Evolutionary conservation across 2,329 filamentous ascomycete species (phyloP).

Genomic region (Atkinsonella texensis): DNA sequence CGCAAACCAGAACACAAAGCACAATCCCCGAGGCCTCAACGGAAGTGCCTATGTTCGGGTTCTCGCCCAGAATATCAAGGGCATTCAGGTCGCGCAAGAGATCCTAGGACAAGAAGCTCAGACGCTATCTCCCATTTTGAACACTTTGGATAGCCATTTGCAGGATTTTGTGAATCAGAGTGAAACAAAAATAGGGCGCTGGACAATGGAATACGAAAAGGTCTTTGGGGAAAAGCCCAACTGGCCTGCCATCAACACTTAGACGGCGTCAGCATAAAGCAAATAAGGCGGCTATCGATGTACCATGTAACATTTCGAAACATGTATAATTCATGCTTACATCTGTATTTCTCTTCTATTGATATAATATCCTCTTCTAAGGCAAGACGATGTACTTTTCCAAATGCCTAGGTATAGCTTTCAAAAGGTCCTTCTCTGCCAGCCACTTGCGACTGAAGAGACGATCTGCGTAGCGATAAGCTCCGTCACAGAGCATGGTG

Average conservation of each 20-base stretch:
- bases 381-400: conserved; percentile 91
- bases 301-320: conserved; percentile 1
- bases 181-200: conserved; percentile 9
- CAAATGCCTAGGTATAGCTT: conserved; percentile 70
- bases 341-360: conserved; percentile 12
- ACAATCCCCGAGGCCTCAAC: conserved; percentile 10
- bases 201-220: conserved; percentile 15
- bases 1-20: conserved; percentile 2
- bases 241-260: conserved; percentile 12
- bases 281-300: background rate
- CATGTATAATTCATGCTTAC: conserved; percentile 12
- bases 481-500: conserved; percentile 87
- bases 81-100: conserved; percentile 31
- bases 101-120: conserved; percentile 21
- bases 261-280: background rate
- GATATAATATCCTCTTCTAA: conserved; percentile 24
- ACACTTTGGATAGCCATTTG: conserved; percentile 26
- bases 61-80: conserved; percentile 24
- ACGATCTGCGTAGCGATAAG: conserved; percentile 92
- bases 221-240: conserved; percentile 16
- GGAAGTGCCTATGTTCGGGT: conserved; percentile 16
- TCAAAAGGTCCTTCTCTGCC: conserved; percentile 69
- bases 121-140: conserved; percentile 26
- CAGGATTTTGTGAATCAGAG: conserved; percentile 15
- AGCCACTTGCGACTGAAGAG: conserved; percentile 90